Evolutionary conservation across 2,329 filamentous ascomycete genomes (phyloP).

Genomic region (Fusarium denticulatum): DNA sequence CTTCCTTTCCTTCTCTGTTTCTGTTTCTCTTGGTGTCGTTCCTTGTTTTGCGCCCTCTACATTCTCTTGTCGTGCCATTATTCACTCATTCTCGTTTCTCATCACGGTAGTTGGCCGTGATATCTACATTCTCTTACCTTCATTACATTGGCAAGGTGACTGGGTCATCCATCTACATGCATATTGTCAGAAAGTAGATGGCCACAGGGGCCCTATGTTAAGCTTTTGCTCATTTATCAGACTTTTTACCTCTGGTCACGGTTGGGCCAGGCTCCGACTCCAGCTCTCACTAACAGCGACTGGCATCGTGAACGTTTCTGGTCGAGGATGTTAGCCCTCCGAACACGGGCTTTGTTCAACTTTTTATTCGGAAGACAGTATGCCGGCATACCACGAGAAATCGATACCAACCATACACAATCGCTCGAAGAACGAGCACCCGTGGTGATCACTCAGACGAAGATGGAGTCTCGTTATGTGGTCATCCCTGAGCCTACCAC

Average conservation of each 20-base stretch:
- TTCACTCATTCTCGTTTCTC: conserved; percentile 29
- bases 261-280: conserved; percentile 19
- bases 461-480: conserved; percentile 29
- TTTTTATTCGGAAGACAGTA: conserved; percentile 61
- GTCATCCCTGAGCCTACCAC: conserved; percentile 30
- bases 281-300: conserved; percentile 34
- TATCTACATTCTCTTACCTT: conserved; percentile 22
- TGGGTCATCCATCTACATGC: conserved; percentile 42
- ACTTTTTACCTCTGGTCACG: conserved; percentile 15
- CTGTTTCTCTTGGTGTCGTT: conserved; percentile 30
- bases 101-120: conserved; percentile 8
- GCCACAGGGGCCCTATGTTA: conserved; percentile 39
- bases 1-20: conserved; percentile 29
- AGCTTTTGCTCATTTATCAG: conserved; percentile 25
- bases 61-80: conserved; percentile 16
- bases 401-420: conserved; percentile 29
- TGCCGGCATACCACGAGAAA: conserved; percentile 60
- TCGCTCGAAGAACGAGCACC: conserved; percentile 26
- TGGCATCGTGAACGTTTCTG: conserved; percentile 50
- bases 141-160: conserved; percentile 32
- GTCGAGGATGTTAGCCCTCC: conserved; percentile 51
- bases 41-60: conserved; percentile 29
- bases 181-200: conserved; percentile 39
- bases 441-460: conserved; percentile 26
- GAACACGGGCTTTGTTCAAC: conserved; percentile 60